phyloP scores from a whole-genome alignment of 2,329 filamentous ascomycete species.

The Ophiostoma triangulosporum region DNA sequence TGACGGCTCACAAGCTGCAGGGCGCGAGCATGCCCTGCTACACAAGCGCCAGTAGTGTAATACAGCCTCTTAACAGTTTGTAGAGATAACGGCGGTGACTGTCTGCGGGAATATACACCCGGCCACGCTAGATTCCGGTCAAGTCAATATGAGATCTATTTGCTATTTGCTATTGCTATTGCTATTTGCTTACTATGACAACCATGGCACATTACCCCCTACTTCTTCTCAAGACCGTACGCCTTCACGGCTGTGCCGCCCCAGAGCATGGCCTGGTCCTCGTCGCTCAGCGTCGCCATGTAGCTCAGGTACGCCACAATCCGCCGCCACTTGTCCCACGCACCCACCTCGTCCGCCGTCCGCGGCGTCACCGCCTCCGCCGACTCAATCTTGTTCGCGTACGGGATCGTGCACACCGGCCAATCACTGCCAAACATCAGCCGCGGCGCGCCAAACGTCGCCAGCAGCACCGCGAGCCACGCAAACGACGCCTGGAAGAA shows the following conservation, averaged over 20 bases:
- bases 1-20: neutral
- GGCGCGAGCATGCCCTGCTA: neutral
- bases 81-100: no score
- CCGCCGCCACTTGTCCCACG: slow-evolving; percentile 64
- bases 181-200: no score
- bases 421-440: slow-evolving; percentile 91
- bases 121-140: no score
- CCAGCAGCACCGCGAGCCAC: slow-evolving; percentile 60
- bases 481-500: slow-evolving; percentile 51
- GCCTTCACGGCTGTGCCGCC: slow-evolving; percentile 57
- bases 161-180: no score
- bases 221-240: slow-evolving; percentile 37
- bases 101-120: no score
- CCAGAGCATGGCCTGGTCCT: slow-evolving; percentile 56
- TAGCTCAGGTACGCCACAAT: slow-evolving; percentile 56
- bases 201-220: neutral
- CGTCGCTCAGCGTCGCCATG: slow-evolving; percentile 45
- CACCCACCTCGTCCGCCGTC: slow-evolving; percentile 30
- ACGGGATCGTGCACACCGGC: slow-evolving; percentile 71
- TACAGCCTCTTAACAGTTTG: no score
- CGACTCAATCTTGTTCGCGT: slow-evolving; percentile 16
- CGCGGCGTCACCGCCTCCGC: neutral
- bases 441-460: slow-evolving; percentile 55
- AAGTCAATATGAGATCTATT: no score
- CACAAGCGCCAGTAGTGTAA: no score